Base-by-base conservation (phyloP, 2,329 filamentous ascomycete species). In the Talaromyces sp. region DNA sequence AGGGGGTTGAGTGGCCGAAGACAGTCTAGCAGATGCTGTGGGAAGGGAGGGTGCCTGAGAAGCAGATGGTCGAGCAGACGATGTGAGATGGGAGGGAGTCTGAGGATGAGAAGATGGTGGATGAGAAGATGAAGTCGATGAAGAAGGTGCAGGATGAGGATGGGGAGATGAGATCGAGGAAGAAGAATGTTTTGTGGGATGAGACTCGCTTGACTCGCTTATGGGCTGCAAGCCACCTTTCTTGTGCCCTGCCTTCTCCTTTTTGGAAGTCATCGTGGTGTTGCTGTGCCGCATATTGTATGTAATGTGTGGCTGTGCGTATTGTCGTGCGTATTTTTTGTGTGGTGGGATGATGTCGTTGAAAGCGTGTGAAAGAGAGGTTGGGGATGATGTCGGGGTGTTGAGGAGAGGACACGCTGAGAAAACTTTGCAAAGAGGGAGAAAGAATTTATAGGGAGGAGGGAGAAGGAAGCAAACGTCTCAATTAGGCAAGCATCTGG, bases 161-260 rank as follows among this genome's bases (percentile, higher is more conserved):
- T 15, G 15, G 17, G 54, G 4, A 29, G 36, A 59, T 29, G 19
- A 43, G 19, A 36, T 43, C 36, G 56, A 43, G 19, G 38, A 27
- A 43, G 56, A 43, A 29, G 38, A 29, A 7, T 11, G n/a, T 29
- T 59, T 36, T 59, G 56, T 59, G 56, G 36, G 56, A 29, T 11
- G 56, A 59, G 34, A 19, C 36, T 59, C 34, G 56, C 56, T 43
- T 29, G 56, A 59, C 56, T 59, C 56, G 36, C 56, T 59, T 29
- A 43, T n/a, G 2, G 38, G n/a, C n/a, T 19, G 22, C 36, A 54
- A 40, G 36, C 51, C 27, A 43, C 27, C n/a, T 31, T 49, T 17
- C 22, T 27, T 40, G 11, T 43, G 22, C 27, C n/a, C 51, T 58
- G 51, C 8, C n/a, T 63, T 45, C 49, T 58, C 47, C 25, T 56